Evolutionary conservation across 495 filamentous ascomycete genomes (phyloP).

Genomic region (Penicillium angulare): DNA sequence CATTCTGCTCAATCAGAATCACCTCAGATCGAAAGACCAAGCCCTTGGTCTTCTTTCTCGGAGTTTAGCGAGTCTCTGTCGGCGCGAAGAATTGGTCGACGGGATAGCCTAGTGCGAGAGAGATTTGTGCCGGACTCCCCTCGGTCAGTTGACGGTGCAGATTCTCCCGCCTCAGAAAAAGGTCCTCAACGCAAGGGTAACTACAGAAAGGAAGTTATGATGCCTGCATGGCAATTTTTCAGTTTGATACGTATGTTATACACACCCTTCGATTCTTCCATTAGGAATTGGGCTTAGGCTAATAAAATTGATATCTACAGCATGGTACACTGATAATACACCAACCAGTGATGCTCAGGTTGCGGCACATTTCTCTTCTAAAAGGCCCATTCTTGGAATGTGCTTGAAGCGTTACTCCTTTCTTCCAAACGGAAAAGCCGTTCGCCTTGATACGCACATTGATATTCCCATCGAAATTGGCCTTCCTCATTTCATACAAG

Average conservation of each 20-base stretch:
- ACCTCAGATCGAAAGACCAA: slow-evolving; percentile 28
- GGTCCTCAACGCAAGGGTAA: slow-evolving; percentile 40
- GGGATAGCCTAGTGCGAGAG: slow-evolving; percentile 63
- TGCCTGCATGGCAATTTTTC: slow-evolving; percentile 98
- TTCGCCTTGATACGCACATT: slow-evolving; percentile 72
- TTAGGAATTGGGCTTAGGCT: slow-evolving; percentile 21
- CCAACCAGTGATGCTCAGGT: slow-evolving; percentile 68
- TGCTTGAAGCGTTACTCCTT: slow-evolving; percentile 90
- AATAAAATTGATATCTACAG: slow-evolving; percentile 34
- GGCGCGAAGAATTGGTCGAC: slow-evolving; percentile 36
- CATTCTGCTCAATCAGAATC: slow-evolving; percentile 22
- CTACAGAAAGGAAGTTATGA: slow-evolving; percentile 79
- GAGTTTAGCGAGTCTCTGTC: slow-evolving; percentile 23
- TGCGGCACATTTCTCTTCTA: slow-evolving; percentile 67
- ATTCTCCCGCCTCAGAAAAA: slow-evolving; percentile 8
- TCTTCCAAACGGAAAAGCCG: slow-evolving; percentile 61
- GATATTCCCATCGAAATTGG: slow-evolving; percentile 91
- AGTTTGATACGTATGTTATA: slow-evolving; percentile 69
- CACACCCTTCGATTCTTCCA: background rate
- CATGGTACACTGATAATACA: slow-evolving; percentile 68
- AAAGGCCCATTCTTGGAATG: slow-evolving; percentile 82
- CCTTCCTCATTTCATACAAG: slow-evolving; percentile 84
- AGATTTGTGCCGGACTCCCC: slow-evolving; percentile 50
- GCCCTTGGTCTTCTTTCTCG: slow-evolving; percentile 32
- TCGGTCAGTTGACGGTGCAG: slow-evolving; percentile 33